Evolutionary conservation across 345 rosid genomes (phyloP), one percentile per base, ranked within the genome.

Genomic region (Rhodamnia argentea): DNA sequence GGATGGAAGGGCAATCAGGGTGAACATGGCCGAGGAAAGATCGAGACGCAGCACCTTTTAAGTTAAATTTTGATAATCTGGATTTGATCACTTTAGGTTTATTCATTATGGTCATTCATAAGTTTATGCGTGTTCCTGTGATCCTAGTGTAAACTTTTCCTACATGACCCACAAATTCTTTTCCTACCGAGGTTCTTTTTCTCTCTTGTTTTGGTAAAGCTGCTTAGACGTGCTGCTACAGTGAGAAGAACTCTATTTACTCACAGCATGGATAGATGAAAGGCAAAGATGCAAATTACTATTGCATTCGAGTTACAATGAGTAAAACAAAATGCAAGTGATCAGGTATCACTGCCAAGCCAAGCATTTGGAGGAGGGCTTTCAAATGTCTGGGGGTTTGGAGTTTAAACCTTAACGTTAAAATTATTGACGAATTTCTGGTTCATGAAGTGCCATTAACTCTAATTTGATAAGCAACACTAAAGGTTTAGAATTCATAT

Each of bases 1-100:
- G 89, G 96, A 95, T n/a, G 98, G 99, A 83, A 93, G 99, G 90
- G 92, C 98, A 32, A 90, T 96, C 88, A 93, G 98, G 90, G 98
- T 96, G 83, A 95, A 96, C 85, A 93, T 93, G 51, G 99, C 99
- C 0, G 97, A 93, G 87, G 93, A 94, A 76, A 93, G 98, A 87
- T 95, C 92, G 37, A 95, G 98, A 83, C 87, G 87, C 15, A 60
- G 85, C 20, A 70, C 74, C 70, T 85, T 85, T 78, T 76, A 47
- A 22, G 26, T 42, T 52, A 20, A 37, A 60, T 44, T 51, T 58
- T 40, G 86, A 51, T 51, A n/a, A 51, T 0, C 55, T 6, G 81
- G 47, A 70, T 32, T 82, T 29, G 55, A 52, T 83, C 32, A 23
- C 57, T 53, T 83, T 29, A 29, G 55, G 44, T 56, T 53, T 3